These are phyloP conservation scores for Hortiboletus rubellus DNA, from an alignment of 1,284 basidiomycete genomes.

Conservation along the genomic window DNA sequence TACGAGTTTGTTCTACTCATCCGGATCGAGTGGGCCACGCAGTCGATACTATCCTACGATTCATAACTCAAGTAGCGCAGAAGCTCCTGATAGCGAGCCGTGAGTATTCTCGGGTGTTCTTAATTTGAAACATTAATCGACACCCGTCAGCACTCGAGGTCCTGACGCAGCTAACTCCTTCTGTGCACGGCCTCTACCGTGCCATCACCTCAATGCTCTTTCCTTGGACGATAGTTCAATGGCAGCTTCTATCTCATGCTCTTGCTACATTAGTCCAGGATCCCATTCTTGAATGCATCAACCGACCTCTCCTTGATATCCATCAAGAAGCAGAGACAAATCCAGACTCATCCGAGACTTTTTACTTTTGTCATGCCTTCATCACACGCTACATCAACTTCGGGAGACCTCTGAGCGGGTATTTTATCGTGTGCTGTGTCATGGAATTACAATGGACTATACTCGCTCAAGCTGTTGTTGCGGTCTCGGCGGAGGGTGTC, in stretches of 20 bases:
- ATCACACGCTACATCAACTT: constrained; percentile 74
- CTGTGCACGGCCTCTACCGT: constrained; percentile 85
- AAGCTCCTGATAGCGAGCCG: constrained; percentile 55
- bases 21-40: constrained; percentile 48
- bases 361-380: constrained; percentile 67
- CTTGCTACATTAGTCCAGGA: constrained; percentile 61
- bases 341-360: constrained; percentile 17
- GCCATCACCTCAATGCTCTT: constrained; percentile 79
- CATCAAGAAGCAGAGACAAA: constrained; percentile 50
- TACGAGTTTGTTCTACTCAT: constrained; percentile 61
- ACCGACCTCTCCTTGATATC: constrained; percentile 64
- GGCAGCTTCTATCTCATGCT: constrained; percentile 56
- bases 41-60: constrained; percentile 58
- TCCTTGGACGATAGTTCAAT: constrained; percentile 70
- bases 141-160: constrained; percentile 58
- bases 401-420: constrained; percentile 80
- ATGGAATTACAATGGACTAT: constrained; percentile 84
- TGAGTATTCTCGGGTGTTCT: constrained; percentile 38
- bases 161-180: constrained; percentile 75
- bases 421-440: constrained; percentile 84
- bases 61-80: constrained; percentile 58
- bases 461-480: constrained; percentile 71
- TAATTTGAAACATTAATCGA: background rate
- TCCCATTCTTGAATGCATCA: constrained; percentile 64
- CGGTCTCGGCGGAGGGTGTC: constrained; percentile 34